Evolutionary conservation across 1,139 yeast genomes (phyloP).

Genomic region (Magnusiomyces fungicola): DNA sequence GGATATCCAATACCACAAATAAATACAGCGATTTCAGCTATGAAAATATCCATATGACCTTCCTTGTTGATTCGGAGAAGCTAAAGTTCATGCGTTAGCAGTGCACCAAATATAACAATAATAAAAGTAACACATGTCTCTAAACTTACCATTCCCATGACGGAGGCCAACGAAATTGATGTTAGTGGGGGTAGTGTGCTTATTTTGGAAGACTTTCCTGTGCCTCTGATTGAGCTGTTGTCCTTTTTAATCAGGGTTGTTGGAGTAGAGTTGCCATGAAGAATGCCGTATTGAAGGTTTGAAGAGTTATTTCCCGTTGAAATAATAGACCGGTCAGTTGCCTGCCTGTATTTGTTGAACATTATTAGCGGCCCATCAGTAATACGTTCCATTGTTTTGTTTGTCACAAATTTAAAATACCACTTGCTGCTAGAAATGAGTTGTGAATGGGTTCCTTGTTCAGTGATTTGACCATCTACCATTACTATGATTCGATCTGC

Average conservation of each 20-base stretch:
- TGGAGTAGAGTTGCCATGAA: constrained; percentile 9
- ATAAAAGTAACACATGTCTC: not conserved
- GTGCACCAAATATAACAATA: not conserved
- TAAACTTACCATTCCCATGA: constrained; percentile 19
- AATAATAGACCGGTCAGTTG: constrained; percentile 7
- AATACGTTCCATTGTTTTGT: constrained; percentile 25
- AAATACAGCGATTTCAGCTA: constrained; percentile 31
- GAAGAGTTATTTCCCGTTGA: constrained; percentile 7
- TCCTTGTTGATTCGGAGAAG: constrained; percentile 23
- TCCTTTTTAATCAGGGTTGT: no score
- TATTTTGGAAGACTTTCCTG: no score
- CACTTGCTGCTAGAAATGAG: constrained; percentile 30
- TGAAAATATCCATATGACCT: constrained; percentile 25
- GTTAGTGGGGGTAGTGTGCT: no score
- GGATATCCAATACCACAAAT: constrained; percentile 37
- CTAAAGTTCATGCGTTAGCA: constrained; percentile 11
- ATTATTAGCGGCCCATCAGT: constrained; percentile 11
- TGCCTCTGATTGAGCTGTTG: no score
- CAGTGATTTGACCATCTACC: constrained; percentile 37
- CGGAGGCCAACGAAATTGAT: constrained; percentile 13
- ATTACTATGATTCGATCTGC: constrained; percentile 41
- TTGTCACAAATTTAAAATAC: constrained; percentile 33
- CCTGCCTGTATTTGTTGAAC: constrained; percentile 12
- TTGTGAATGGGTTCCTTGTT: constrained; percentile 37
- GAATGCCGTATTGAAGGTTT: constrained; percentile 11